Evolutionary conservation across 352 stramenopile species (phyloP).

Genomic region (Pilasporangium apinafurcum): DNA sequence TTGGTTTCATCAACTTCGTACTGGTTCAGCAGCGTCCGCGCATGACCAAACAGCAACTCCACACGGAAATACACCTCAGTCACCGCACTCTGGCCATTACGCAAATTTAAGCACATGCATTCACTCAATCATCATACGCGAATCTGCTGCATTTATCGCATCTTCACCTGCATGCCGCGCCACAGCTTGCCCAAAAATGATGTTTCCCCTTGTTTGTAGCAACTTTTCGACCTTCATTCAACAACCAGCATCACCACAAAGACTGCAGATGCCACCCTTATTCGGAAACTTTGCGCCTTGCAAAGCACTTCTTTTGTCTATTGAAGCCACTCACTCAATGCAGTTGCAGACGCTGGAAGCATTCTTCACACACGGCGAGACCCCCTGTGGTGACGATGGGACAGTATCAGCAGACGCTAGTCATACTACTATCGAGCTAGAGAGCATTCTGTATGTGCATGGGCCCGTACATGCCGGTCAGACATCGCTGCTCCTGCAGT

Average conservation of each 20-base stretch:
- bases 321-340: too few relatives aligned
- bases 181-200: too few relatives aligned
- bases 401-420: not conserved
- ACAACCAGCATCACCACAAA: too few relatives aligned
- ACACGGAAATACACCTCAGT: constrained; percentile 23
- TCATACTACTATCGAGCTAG: not conserved
- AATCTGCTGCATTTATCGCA: too few relatives aligned
- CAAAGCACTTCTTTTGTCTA: too few relatives aligned
- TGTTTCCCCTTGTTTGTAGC: too few relatives aligned
- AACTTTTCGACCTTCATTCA: too few relatives aligned
- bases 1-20: not conserved
- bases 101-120: too few relatives aligned
- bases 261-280: too few relatives aligned
- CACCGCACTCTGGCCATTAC: constrained; percentile 5
- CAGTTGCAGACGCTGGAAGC: constrained; percentile 39
- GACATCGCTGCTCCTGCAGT: constrained; percentile 62
- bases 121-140: too few relatives aligned
- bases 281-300: too few relatives aligned
- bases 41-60: constrained; percentile 22
- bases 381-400: constrained; percentile 5
- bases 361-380: constrained; percentile 56
- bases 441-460: constrained; percentile 36
- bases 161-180: too few relatives aligned
- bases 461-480: constrained; percentile 28
- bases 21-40: constrained; percentile 18